Evolutionary conservation across 768 basidiomycete species (phyloP).

Genomic region (Pisolithus sp.): DNA sequence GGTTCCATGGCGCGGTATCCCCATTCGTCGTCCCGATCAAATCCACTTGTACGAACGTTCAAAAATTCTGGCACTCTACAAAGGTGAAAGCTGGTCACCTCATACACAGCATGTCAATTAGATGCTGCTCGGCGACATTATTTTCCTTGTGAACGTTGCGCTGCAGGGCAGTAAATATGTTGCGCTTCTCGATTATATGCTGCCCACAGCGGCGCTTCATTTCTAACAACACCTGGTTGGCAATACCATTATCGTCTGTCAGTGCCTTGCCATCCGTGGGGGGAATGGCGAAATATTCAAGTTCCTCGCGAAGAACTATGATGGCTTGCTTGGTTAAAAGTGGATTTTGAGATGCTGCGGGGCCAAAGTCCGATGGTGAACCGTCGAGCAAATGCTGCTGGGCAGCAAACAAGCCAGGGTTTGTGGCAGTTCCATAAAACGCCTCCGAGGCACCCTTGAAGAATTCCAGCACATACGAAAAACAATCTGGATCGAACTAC

Average conservation of each 20-base stretch:
- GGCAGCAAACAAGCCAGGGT: conserved; percentile 68
- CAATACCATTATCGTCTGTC: conserved; percentile 74
- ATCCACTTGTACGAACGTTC: conserved; percentile 50
- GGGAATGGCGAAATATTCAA: conserved; percentile 97
- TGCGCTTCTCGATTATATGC: conserved; percentile 80
- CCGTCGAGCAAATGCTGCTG: conserved; percentile 76
- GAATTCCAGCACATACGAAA: conserved; percentile 88
- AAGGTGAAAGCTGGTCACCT: conserved; percentile 48
- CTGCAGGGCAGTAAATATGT: conserved; percentile 96
- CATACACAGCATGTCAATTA: conserved; percentile 99
- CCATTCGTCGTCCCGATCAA: conserved; percentile 97
- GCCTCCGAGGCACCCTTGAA: conserved; percentile 81
- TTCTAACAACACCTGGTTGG: conserved; percentile 70
- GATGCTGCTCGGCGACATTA: conserved; percentile 96
- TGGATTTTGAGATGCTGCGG: conserved; percentile 77
- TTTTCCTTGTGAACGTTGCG: conserved; percentile 99
- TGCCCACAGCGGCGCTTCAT: conserved; percentile 84
- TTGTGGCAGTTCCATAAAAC: conserved; percentile 81
- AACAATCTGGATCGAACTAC: conserved; percentile 96
- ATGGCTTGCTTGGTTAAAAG: conserved; percentile 94
- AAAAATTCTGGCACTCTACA: conserved; percentile 4
- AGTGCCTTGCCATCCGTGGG: conserved; percentile 54
- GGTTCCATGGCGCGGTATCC: conserved; percentile 96
- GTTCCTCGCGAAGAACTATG: conserved; percentile 94
- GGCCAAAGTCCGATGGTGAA: conserved; percentile 50